Base-by-base conservation (phyloP, 805 yeast genomes). In the Yarrowia sp. region DNA sequence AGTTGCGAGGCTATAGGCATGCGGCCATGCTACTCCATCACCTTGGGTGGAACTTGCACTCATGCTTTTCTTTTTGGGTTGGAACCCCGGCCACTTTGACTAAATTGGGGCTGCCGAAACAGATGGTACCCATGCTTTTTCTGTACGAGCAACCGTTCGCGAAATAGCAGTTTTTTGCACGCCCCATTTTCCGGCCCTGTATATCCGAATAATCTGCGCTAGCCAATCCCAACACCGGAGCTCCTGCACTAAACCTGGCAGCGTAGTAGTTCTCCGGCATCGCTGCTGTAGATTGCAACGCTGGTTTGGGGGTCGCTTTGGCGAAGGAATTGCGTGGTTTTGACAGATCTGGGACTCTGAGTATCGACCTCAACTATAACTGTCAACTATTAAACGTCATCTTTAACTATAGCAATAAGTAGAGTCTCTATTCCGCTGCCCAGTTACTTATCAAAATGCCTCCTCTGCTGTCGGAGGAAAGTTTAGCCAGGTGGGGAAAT, bases 61-160 rank as follows among this genome's bases (percentile, higher is more conserved):
- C 9, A 2, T 14, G 31, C 27, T 21, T 47, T n/a, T 47, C 55
- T 47, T 47, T 47, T 22, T 2, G 14, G 1, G n/a, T 6, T n/a
- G 38, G 29, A 25, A 47, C 55, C 55, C 55, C 18, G 27, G 18
- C 21, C 38, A 47, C 55, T 47, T 47, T 47, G 55, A 47, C 55
- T 47, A 47, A 47, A 47, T 47, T 32, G 55, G 16, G 38, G 55
- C 21, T 27, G 22, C 38, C 55, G 55, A 47, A 32, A 21, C 36
- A 31, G 55, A 47, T 47, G 55, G 55, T 47, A 47, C 55, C 55
- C 55, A 47, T 47, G 55, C 55, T 21, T 47, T 47, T 47, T 47
- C 55, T 47, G 55, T 47, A 14, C 55, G 55, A 14, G 55, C 29
- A 14, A 5, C 14, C 55, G 55, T 47, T 31, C 19, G 19, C 55